Conservation (phyloP, 129 eudicot genomes). For the Kitagawia praeruptora region DNA sequence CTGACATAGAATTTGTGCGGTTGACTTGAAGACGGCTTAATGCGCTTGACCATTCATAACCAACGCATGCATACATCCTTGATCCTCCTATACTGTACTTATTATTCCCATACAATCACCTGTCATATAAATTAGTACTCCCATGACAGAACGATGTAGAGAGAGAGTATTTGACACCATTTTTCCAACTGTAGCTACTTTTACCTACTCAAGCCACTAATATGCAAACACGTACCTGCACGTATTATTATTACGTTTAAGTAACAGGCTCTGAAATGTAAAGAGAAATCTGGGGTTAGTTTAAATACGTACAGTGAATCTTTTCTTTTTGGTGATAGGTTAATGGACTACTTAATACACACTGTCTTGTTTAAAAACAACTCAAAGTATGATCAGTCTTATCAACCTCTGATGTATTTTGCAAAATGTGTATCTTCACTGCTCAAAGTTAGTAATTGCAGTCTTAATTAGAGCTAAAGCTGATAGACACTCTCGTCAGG, state of each 20-base stretch:
- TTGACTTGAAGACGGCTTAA: too few relatives aligned
- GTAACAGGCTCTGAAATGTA: neutral
- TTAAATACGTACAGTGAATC: neutral
- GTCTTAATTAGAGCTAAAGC: neutral
- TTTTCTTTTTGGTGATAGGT: neutral
- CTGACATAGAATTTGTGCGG: too few relatives aligned
- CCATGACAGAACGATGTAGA: neutral
- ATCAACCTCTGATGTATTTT: neutral
- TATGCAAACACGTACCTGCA: neutral
- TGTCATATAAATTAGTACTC: neutral
- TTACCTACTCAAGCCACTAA: neutral
- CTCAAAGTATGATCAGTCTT: neutral
- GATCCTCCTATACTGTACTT: too few relatives aligned
- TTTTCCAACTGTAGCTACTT: neutral
- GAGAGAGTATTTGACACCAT: neutral
- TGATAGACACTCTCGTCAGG: neutral
- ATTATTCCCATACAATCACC: too few relatives aligned
- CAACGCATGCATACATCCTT: too few relatives aligned
- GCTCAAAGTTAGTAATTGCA: neutral
- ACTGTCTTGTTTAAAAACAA: neutral
- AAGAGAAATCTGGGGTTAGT: neutral
- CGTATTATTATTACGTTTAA: neutral
- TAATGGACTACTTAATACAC: neutral
- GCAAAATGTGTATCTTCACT: neutral
- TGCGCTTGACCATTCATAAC: too few relatives aligned